phyloP scores from a whole-genome alignment of 2,329 filamentous ascomycete genomes.

The Pleurostoma richardsiae region DNA sequence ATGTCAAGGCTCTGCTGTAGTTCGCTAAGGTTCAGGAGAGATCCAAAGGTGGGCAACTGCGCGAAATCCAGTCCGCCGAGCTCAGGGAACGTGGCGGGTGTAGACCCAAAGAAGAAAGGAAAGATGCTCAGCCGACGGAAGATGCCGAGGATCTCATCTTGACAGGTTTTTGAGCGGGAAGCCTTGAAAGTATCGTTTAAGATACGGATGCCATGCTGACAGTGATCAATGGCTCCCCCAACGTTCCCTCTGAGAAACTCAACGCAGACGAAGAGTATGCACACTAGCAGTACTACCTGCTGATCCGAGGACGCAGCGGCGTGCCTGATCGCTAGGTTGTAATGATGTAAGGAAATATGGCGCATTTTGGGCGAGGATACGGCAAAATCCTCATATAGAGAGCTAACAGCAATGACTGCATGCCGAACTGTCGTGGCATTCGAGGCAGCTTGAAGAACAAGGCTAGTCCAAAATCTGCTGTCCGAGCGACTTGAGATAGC shows the following conservation, averaged over 20 bases:
- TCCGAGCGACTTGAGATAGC: constrained; percentile 27
- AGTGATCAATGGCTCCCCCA: constrained; percentile 27
- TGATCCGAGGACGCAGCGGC: constrained; percentile 22
- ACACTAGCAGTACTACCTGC: constrained; percentile 30
- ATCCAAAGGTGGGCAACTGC: constrained; percentile 4
- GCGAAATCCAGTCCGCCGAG: constrained; percentile 2
- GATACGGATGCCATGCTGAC: constrained; percentile 29
- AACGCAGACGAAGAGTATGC: constrained; percentile 37
- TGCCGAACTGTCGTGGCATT: constrained; percentile 31
- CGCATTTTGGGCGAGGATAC: constrained; percentile 11
- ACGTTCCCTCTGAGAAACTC: constrained; percentile 33
- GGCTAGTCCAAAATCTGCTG: constrained; percentile 33
- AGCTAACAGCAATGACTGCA: constrained; percentile 31
- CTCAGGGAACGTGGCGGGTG: constrained; percentile 14
- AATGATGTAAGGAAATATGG: constrained; percentile 29
- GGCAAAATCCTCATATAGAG: constrained; percentile 27
- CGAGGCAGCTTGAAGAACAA: constrained; percentile 29
- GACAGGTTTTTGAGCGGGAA: constrained; percentile 19
- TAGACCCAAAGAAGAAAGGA: constrained; percentile 30
- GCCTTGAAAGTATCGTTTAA: constrained; percentile 18
- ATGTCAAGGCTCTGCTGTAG: constrained; percentile 24
- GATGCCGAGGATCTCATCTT: constrained; percentile 24
- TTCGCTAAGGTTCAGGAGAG: constrained; percentile 10
- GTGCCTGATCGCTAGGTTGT: constrained; percentile 32
- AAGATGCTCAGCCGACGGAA: constrained; percentile 32